Percentiles rank a stretch among this genome's conserved stretches.
phyloP scores from a whole-genome alignment of 2,329 filamentous ascomycete genomes.

The Neonectria faginata region DNA sequence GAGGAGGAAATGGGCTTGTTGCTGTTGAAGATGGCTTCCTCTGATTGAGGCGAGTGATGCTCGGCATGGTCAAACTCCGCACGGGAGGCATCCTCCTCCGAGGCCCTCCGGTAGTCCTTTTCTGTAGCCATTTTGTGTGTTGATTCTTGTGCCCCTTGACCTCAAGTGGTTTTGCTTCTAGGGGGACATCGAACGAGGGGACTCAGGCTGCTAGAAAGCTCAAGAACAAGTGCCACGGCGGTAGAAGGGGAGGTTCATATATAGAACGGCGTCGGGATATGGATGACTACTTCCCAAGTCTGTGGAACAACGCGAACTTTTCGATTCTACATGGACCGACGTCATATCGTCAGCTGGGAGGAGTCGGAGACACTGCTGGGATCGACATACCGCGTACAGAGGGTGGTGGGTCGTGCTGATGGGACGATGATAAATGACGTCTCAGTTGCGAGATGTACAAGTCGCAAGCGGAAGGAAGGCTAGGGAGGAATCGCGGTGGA shows the following conservation, averaged over 20 bases:
- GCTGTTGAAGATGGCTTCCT: constrained; percentile 21
- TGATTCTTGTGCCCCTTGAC: neutral
- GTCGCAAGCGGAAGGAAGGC: neutral
- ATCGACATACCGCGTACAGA: constrained; percentile 8
- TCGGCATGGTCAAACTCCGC: constrained; percentile 31
- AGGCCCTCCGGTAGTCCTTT: constrained; percentile 20
- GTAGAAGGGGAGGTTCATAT: neutral
- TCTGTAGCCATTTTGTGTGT: constrained; percentile 18
- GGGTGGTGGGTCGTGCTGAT: constrained; percentile 6
- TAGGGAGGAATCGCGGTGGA: neutral
- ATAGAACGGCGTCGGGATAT: neutral
- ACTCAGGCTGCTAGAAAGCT: neutral
- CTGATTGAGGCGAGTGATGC: constrained; percentile 19
- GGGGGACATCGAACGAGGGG: neutral
- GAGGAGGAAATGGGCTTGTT: constrained; percentile 22
- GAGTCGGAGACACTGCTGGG: constrained; percentile 4
- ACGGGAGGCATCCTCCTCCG: constrained; percentile 23
- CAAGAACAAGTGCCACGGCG: no score
- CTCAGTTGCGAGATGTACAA: neutral
- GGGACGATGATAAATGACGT: constrained; percentile 12
- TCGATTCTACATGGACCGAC: neutral
- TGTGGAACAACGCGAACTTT: neutral
- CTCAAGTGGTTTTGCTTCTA: neutral
- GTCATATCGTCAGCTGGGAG: constrained; percentile 3
- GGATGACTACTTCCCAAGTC: neutral